phyloP scores from a whole-genome alignment of 495 filamentous ascomycete genomes.

The Penicillium manginii region DNA sequence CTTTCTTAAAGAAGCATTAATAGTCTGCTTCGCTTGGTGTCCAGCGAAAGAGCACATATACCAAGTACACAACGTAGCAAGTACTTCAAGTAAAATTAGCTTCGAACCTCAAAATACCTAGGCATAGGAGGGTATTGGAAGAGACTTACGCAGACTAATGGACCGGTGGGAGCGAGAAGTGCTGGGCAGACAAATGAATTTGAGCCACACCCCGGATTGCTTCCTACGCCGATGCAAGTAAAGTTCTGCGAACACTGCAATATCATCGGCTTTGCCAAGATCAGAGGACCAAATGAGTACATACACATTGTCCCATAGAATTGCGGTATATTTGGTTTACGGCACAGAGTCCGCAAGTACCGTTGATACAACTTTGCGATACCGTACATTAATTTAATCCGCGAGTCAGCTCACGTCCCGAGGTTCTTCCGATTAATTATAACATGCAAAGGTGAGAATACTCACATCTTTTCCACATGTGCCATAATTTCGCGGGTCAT shows the following conservation, averaged over 20 bases:
- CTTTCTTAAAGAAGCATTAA: background rate
- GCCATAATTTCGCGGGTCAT: slow-evolving; percentile 6
- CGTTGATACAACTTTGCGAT: slow-evolving; percentile 10
- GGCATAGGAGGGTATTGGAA: background rate
- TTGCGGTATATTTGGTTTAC: slow-evolving; percentile 2
- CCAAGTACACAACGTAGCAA: slow-evolving; percentile 11
- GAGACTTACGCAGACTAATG: slow-evolving; percentile 8
- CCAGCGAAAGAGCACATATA: background rate
- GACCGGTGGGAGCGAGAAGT: slow-evolving; percentile 2
- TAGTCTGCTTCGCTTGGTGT: background rate
- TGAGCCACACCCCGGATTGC: slow-evolving; percentile 2
- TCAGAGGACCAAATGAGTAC: background rate
- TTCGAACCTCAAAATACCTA: background rate
- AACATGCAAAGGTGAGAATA: background rate
- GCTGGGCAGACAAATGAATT: slow-evolving; percentile 6
- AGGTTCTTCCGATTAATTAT: background rate
- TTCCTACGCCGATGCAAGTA: slow-evolving; percentile 7
- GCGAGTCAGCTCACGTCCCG: background rate
- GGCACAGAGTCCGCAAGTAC: slow-evolving; percentile 1
- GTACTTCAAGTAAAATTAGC: slow-evolving; percentile 2
- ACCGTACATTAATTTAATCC: background rate
- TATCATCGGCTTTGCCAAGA: background rate
- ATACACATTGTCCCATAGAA: slow-evolving; percentile 5
- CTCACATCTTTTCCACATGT: slow-evolving; percentile 2
- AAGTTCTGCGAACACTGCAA: slow-evolving; percentile 1